Base-by-base conservation (phyloP, 2,329 filamentous ascomycete genomes). In the Pleoardoris graminearum region DNA sequence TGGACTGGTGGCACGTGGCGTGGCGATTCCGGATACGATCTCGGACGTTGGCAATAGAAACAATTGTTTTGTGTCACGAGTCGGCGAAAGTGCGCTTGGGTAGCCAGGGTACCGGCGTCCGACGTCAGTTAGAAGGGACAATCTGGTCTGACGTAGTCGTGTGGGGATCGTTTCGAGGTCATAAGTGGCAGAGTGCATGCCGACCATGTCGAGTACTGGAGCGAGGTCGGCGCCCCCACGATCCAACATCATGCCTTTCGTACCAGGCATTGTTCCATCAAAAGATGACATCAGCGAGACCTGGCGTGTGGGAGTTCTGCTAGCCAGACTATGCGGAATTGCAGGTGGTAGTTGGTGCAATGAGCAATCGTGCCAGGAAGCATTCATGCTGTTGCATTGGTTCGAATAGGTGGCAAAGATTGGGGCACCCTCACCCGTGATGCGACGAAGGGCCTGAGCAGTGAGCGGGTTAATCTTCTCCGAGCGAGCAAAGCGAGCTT, bases 401-500 rank as follows among this genome's bases (percentile, higher is more conserved):
- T n/a, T 46, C 7, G 6, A 17, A 32, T 1, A 21, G 19, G 43
- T 61, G 17, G 55, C 54, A 8, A 45, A 35, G n/a, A 48, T 16
- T 16, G 59, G 59, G 25, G 59, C 50, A 7, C 68, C 67, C 44
- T 67, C 61, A 41, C 67, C 42, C 2, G 70, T 69, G 22, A 72
- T 66, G 3, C 60, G 59, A 35, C 69, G 66, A 39, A 72, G 56
- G 25, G 62, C 62, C 37, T 68, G 57, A 35, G 65, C 64, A 42
- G 51, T 61, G 7, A 65, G 43, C 22, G 62, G 37, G 10, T 63
- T 62, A 19, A 72, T 51, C 4, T 50, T 56, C 27, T 65, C 60
- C 8, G 61, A 58, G 29, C 66, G 62, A 42, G 72, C 69, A 51
- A 75, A 75, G n/a, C 72, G 68, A 37, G 68, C 67, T 44, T 73